Conservation (phyloP, 2,329 filamentous ascomycete genomes). For the Lachnellula hyalina region DNA sequence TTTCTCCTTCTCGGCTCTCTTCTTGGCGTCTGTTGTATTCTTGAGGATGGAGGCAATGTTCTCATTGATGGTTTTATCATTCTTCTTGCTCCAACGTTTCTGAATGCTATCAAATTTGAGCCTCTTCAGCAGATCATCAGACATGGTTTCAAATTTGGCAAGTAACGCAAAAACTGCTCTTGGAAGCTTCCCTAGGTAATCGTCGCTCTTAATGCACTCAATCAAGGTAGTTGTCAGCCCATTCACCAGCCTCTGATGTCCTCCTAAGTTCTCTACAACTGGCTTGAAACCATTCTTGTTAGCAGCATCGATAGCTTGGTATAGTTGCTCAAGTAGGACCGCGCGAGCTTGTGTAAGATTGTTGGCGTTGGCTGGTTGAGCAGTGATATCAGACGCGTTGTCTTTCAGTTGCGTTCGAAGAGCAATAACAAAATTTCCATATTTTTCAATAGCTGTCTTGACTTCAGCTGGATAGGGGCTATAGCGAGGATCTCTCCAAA, state of each 20-base stretch:
- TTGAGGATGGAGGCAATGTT: slow-evolving; percentile 53
- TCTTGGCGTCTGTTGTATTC: slow-evolving; percentile 29
- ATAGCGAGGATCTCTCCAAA: slow-evolving; percentile 39
- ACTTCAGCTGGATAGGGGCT: slow-evolving; percentile 25
- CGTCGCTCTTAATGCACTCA: slow-evolving; percentile 46
- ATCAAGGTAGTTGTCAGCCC: slow-evolving; percentile 50
- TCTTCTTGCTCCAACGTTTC: slow-evolving; percentile 56
- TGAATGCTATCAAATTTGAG: slow-evolving; percentile 62
- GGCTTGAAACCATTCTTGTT: slow-evolving; percentile 49
- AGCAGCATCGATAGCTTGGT: slow-evolving; percentile 47
- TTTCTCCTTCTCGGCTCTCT: slow-evolving; percentile 35
- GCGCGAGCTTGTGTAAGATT: slow-evolving; percentile 39
- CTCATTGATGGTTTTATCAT: slow-evolving; percentile 58
- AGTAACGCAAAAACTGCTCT: slow-evolving; percentile 56
- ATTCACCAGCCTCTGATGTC: slow-evolving; percentile 51
- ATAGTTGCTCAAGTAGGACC: slow-evolving; percentile 44
- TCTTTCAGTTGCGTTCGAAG: slow-evolving; percentile 29
- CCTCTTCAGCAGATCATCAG: slow-evolving; percentile 52
- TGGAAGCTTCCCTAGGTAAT: slow-evolving; percentile 49
- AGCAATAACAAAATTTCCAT: slow-evolving; percentile 25
- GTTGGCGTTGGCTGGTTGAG: slow-evolving; percentile 27
- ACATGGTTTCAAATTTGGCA: slow-evolving; percentile 53
- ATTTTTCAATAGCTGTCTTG: slow-evolving; percentile 29
- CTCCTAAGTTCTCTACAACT: slow-evolving; percentile 53
- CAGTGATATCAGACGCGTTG: slow-evolving; percentile 21